Evolutionary conservation across 2,329 filamentous ascomycete genomes (phyloP).

Genomic region (Phyllosticta citriasiana): DNA sequence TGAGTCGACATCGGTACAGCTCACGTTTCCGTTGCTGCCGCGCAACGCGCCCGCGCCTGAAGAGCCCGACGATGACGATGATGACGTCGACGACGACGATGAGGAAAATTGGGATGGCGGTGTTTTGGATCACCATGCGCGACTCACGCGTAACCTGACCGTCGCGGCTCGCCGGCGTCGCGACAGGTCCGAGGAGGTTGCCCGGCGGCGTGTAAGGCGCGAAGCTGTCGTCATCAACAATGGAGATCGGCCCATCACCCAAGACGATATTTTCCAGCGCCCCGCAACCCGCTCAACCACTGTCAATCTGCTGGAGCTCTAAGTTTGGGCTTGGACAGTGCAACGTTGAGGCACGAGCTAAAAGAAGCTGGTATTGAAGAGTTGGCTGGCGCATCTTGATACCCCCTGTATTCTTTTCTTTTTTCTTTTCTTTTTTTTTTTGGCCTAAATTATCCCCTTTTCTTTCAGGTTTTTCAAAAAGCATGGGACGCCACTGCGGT

Average conservation of each 20-base stretch:
- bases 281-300: not conserved
- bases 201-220: conserved; percentile 62
- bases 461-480: no score
- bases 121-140: not conserved
- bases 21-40: conserved; percentile 1
- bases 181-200: conserved; percentile 57
- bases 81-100: not conserved
- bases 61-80: not conserved
- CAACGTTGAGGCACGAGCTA: no score
- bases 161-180: conserved; percentile 26
- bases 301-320: no score
- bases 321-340: no score
- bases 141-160: conserved; percentile 19
- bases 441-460: no score
- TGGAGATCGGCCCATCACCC: conserved; percentile 62
- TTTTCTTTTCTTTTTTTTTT: no score
- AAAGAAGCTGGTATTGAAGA: no score
- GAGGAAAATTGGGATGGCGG: not conserved
- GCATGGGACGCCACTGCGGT: no score
- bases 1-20: conserved; percentile 4
- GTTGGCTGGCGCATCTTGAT: no score
- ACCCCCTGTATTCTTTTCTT: no score
- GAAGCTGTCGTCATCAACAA: conserved; percentile 90
- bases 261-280: conserved; percentile 67
- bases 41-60: conserved; percentile 5